Conservation (phyloP, 2,329 filamentous ascomycete species). For the Sporothrix luriei region DNA sequence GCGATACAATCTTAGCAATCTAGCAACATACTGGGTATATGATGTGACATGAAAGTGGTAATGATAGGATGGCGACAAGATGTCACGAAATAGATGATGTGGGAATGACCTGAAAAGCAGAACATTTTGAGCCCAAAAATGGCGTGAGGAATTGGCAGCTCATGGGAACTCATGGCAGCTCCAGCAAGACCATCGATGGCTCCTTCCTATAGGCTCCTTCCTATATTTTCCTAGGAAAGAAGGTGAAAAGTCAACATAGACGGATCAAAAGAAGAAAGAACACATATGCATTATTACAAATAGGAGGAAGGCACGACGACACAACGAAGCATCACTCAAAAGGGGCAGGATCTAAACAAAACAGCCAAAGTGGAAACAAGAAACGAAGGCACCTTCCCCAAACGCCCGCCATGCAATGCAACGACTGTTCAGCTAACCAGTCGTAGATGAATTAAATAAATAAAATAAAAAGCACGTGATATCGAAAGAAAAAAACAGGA, state of each 20-base stretch:
- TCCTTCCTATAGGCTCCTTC: neutral
- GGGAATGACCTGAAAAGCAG: too few species aligned
- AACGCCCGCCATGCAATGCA: slow-evolving; percentile 23
- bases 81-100: neutral
- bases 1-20: neutral
- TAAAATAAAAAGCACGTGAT: neutral
- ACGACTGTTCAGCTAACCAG: neutral
- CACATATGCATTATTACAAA: slow-evolving; percentile 5
- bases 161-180: too few species aligned
- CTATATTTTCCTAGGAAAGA: neutral
- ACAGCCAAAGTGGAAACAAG: neutral
- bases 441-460: slow-evolving; percentile 1
- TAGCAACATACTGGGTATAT: neutral
- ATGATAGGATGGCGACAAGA: neutral
- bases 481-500: too few species aligned
- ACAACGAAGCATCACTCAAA: neutral
- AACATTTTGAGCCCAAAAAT: neutral
- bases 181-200: neutral
- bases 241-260: neutral
- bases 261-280: neutral
- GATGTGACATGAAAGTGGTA: neutral
- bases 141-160: neutral
- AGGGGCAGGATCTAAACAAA: neutral
- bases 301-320: slow-evolving; percentile 1
- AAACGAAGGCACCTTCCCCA: neutral